A percentile compares a stretch with the other conserved stretches of the same genome.
phyloP scores from a whole-genome alignment of 2,329 filamentous ascomycete species.

The Phaeosphaeriaceae sp. region DNA sequence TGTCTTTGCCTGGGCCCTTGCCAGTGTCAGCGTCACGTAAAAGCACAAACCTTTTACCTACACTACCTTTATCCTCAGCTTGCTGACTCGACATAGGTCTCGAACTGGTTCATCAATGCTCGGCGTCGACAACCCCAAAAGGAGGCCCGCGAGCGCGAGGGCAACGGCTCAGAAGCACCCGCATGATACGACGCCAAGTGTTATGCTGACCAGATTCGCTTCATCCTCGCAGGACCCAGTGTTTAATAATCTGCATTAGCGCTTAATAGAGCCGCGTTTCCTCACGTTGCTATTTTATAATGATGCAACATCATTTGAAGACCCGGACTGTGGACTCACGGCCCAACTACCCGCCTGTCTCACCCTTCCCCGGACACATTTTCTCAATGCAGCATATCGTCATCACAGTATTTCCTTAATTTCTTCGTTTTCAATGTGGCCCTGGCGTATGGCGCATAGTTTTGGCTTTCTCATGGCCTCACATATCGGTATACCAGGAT shows the following conservation, averaged over 20 bases:
- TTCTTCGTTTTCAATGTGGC: too few relatives aligned
- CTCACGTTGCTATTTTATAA: too few relatives aligned
- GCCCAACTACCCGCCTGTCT: too few relatives aligned
- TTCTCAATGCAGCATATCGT: too few relatives aligned
- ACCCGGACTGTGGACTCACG: too few relatives aligned
- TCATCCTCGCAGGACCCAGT: background rate
- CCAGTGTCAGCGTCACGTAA: background rate
- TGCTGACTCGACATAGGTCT: constrained; percentile 57
- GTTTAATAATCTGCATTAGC: background rate
- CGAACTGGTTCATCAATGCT: constrained; percentile 83
- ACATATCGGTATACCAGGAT: too few relatives aligned
- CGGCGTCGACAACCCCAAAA: constrained; percentile 60
- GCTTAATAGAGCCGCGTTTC: too few relatives aligned
- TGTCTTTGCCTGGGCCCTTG: background rate
- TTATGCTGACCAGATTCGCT: background rate
- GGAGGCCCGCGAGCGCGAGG: constrained; percentile 37
- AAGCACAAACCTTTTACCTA: background rate
- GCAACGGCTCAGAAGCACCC: constrained; percentile 8
- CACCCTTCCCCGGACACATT: too few relatives aligned
- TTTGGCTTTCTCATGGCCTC: too few relatives aligned
- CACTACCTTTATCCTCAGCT: background rate
- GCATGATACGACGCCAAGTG: constrained; percentile 9
- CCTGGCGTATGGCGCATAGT: too few relatives aligned
- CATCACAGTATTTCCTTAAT: too few relatives aligned
- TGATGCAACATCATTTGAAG: too few relatives aligned